These are phyloP conservation scores for Penicillium sp. DNA, from an alignment of 2,329 filamentous ascomycete species.

Conservation along the genomic window DNA sequence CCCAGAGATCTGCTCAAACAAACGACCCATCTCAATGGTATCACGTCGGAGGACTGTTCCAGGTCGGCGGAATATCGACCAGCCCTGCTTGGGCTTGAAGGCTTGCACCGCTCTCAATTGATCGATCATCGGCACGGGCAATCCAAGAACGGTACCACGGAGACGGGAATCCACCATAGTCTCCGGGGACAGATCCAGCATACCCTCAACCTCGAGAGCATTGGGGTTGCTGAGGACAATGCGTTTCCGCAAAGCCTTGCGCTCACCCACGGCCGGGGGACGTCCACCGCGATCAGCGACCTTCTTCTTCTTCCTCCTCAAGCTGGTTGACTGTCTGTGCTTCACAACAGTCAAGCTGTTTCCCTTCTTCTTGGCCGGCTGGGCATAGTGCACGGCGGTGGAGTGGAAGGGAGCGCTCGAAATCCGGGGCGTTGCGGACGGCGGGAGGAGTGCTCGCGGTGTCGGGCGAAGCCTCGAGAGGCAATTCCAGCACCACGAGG, in stretches of 20 bases:
- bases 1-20: slow-evolving; percentile 57
- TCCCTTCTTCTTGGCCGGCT: slow-evolving; percentile 52
- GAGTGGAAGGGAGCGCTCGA: slow-evolving; percentile 48
- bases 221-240: slow-evolving; percentile 94
- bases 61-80: slow-evolving; percentile 80
- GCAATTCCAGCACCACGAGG: slow-evolving; percentile 59
- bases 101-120: slow-evolving; percentile 78
- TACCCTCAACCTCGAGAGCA: slow-evolving; percentile 71
- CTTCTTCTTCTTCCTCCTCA: slow-evolving; percentile 48
- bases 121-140: slow-evolving; percentile 71
- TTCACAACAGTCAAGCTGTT: slow-evolving; percentile 28
- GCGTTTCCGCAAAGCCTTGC: slow-evolving; percentile 81
- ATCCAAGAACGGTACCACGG: slow-evolving; percentile 64
- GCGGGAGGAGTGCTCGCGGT: slow-evolving; percentile 37
- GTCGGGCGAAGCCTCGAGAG: slow-evolving; percentile 50
- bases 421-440: slow-evolving; percentile 46
- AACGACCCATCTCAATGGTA: slow-evolving; percentile 67
- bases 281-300: slow-evolving; percentile 47
- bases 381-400: slow-evolving; percentile 38
- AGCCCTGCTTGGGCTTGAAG: slow-evolving; percentile 87
- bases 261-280: slow-evolving; percentile 71
- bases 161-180: slow-evolving; percentile 56
- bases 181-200: slow-evolving; percentile 59
- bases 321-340: slow-evolving; percentile 40
- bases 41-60: slow-evolving; percentile 75